Evolutionary conservation across 495 filamentous ascomycete genomes (phyloP), one percentile per base, ranked within the genome.

Genomic region (Lasiosphaeriaceae sp.): DNA sequence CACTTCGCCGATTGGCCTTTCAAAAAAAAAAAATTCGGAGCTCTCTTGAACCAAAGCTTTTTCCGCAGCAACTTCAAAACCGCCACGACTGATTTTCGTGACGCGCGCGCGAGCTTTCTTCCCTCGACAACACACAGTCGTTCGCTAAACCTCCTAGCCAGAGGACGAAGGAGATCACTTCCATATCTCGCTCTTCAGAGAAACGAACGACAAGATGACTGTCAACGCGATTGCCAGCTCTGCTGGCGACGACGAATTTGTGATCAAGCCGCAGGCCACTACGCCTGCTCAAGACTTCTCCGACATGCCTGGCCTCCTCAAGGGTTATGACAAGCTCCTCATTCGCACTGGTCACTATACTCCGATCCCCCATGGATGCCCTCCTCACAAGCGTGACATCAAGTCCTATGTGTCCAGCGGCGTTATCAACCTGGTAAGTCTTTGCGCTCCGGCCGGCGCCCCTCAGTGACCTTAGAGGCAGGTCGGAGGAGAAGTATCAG

Each of bases 331-430:
- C 70, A 87, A 90, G 64, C 60, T 97, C 56, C 84, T 90, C 56
- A 86, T 96, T 60, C 86, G 90, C 59, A 95, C 90, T 57, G 89
- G 87, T 49, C 91, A 97, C 72, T 98, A 90, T 74, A 96, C 91
- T 2, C 94, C 94, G 24, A 96, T 97, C 57, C 90, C 92, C 59
- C 83, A 85, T 69, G 94, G 94, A 55, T 92, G 85, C 66, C 80
- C 87, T 35, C 94, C 94, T 26, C 77, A 89, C 62, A 91, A 88
- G 71, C 90, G 94, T 73, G 92, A 96, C 66, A 80, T 98, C 64
- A 96, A 96, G 77, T 89, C 87, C 45, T 98, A 96, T 73, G 86
- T 98, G 65, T 90, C 86, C 71, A 94, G 89, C 59, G 94, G 94
- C 73, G 94, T 97, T 26, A 97, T 98, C 77, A 97, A 97, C 74